Evolutionary conservation across 1,139 yeast species (phyloP).

Genomic region (Nadsonia commutata): DNA sequence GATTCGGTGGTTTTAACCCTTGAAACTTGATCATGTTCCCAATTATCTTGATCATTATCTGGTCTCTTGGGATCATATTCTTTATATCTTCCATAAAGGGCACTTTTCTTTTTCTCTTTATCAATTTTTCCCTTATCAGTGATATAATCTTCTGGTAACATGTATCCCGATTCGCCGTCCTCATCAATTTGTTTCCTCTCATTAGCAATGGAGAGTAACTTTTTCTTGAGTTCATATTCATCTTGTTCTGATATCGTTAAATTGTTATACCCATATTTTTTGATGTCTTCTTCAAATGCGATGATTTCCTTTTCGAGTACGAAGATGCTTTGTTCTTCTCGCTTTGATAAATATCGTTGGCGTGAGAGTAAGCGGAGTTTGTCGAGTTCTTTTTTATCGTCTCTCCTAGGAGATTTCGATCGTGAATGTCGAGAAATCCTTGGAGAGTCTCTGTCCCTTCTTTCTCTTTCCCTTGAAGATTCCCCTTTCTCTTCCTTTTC

Average conservation of each 20-base stretch:
- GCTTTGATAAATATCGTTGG: constrained; percentile 31
- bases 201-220: constrained; percentile 28
- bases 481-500: constrained; percentile 16
- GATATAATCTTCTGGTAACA: constrained; percentile 42
- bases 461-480: constrained; percentile 8
- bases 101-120: constrained; percentile 34
- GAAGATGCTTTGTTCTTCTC: constrained; percentile 33
- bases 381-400: constrained; percentile 15
- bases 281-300: constrained; percentile 33
- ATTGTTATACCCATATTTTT: constrained; percentile 34
- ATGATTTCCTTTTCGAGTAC: constrained; percentile 35
- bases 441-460: constrained; percentile 5
- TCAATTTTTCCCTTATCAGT: constrained; percentile 40
- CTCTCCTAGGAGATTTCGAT: constrained; percentile 14
- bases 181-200: constrained; percentile 28
- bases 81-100: constrained; percentile 18
- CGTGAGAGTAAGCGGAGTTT: constrained; percentile 33
- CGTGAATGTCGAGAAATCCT: constrained; percentile 10
- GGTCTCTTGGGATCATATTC: constrained; percentile 16
- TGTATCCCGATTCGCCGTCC: constrained; percentile 25
- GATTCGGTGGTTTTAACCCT: constrained; percentile 25
- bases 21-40: constrained; percentile 53
- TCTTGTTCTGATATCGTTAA: constrained; percentile 35
- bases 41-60: constrained; percentile 31
- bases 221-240: constrained; percentile 38